These are phyloP conservation scores for Phaeoacremonium minimum DNA, from an alignment of 2,329 filamentous ascomycete genomes.

Conservation along the genomic window DNA sequence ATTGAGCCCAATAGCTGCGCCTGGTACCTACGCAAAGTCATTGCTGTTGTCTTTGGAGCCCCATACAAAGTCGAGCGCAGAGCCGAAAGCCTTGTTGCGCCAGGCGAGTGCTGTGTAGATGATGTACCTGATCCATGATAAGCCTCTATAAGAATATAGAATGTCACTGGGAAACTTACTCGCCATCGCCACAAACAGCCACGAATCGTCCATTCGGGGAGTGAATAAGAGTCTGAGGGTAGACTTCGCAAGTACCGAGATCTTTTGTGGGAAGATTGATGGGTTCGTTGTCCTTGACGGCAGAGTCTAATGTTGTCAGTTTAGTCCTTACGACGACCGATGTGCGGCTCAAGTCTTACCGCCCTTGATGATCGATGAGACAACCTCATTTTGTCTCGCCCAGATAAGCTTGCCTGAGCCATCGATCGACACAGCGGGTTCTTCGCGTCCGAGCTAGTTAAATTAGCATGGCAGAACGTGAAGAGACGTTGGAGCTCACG, in stretches of 20 bases:
- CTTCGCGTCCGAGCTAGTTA: slow-evolving; percentile 94
- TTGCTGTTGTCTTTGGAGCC: slow-evolving; percentile 96
- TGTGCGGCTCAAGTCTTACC: too few relatives aligned
- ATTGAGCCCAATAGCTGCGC: too few relatives aligned
- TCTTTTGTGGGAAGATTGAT: slow-evolving; percentile 89
- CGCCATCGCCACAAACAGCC: slow-evolving; percentile 88
- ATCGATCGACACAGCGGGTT: slow-evolving; percentile 98
- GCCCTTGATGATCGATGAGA: slow-evolving; percentile 92
- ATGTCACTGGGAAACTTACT: too few relatives aligned
- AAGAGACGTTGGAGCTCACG: too few relatives aligned
- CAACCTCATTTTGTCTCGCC: slow-evolving; percentile 91
- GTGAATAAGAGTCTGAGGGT: slow-evolving; percentile 89
- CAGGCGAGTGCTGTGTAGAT: slow-evolving; percentile 96
- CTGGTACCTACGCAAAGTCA: slow-evolving; percentile 93
- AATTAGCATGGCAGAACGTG: too few relatives aligned
- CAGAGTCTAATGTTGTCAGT: slow-evolving; percentile 61
- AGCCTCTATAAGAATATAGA: too few relatives aligned
- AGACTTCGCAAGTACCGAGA: slow-evolving; percentile 92
- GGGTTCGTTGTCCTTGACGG: slow-evolving; percentile 81
- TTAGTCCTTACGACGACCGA: slow-evolving; percentile 46
- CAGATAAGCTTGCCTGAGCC: slow-evolving; percentile 92
- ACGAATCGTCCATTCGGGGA: slow-evolving; percentile 89
- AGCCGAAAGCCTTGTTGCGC: slow-evolving; percentile 96
- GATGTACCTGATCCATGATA: too few relatives aligned
- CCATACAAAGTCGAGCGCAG: slow-evolving; percentile 95